These are phyloP conservation scores for Ganoderma meredithae DNA, from an alignment of 1,284 basidiomycete genomes.

Conservation along the genomic window DNA sequence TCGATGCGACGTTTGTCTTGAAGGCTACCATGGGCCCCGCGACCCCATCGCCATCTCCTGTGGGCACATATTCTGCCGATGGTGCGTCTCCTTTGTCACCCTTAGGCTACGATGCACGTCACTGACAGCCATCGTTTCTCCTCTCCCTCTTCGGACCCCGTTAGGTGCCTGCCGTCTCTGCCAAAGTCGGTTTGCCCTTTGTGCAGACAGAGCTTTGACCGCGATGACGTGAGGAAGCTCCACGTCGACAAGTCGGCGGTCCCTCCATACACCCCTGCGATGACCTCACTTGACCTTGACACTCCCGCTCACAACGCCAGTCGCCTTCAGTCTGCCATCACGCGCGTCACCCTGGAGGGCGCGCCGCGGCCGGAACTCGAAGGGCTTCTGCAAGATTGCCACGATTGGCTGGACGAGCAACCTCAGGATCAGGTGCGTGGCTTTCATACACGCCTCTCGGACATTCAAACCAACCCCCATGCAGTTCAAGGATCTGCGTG, in stretches of 20 bases:
- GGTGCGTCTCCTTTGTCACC: slow-evolving; percentile 30
- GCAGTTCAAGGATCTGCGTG: slow-evolving; percentile 37
- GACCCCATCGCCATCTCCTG: slow-evolving; percentile 53
- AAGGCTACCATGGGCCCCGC: slow-evolving; percentile 46
- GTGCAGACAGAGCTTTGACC: slow-evolving; percentile 36
- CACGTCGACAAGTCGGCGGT: slow-evolving; percentile 39
- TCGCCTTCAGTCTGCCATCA: slow-evolving; percentile 45
- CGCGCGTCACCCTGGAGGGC: slow-evolving; percentile 47
- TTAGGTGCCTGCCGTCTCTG: slow-evolving; percentile 39
- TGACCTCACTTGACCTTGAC: slow-evolving; percentile 31
- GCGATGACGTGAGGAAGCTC: slow-evolving; percentile 35
- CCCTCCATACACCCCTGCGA: slow-evolving; percentile 32
- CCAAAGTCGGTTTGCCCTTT: slow-evolving; percentile 39
- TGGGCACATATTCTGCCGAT: slow-evolving; percentile 52
- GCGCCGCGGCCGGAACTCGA: slow-evolving; percentile 44
- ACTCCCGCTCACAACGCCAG: slow-evolving; percentile 37
- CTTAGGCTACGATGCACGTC: slow-evolving; percentile 10
- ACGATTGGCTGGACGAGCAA: slow-evolving; percentile 46
- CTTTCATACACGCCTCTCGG: background rate
- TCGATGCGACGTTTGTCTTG: slow-evolving; percentile 57
- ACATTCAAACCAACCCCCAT: slow-evolving; percentile 2
- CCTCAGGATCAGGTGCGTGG: slow-evolving; percentile 45
- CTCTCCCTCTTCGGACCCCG: background rate
- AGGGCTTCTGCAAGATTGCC: slow-evolving; percentile 46
- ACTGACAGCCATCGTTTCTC: background rate